Evolutionary conservation across 768 basidiomycete genomes (phyloP), one percentile per base, ranked within the genome.

Genomic region (Auriscalpium vulgare): DNA sequence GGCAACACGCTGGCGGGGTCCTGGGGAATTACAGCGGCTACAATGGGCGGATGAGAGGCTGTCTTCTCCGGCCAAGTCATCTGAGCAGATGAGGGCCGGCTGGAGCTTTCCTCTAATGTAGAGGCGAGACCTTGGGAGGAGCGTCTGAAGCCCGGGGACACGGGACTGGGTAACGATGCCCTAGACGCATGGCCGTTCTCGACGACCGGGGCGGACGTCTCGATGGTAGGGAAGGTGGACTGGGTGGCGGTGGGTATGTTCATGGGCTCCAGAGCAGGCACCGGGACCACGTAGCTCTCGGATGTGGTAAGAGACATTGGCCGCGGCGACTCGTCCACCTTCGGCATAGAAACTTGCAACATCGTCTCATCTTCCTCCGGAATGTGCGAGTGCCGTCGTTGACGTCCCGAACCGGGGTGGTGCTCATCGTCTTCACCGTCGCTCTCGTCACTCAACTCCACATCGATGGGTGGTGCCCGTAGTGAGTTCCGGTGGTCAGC

Each of bases 361-460:
- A 45, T 43, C n/a, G 49, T 21, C 59, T 88, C 88, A 14, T 87
- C 85, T 60, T 87, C 87, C 66, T 90, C 87, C 17, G 80, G 73
- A 23, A 88, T 88, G 59, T 80, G 75, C 14, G 83, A 78, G 62
- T 87, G 82, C 3, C 44, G 51, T 3, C 47, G 45, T 37, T 14
- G 38, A 37, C 29, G 56, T 16, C 47, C 47, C 44, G 50, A 43
- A 5, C 38, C 35, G 16, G 21, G 7, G 35, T 34, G 36, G 53
- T 50, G 43, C 13, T 57, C 63, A 1, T 74, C 80, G 0, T 78
- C 80, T 54, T 87, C 85, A 19, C 77, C 80, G n/a, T 88, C 88
- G 60, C 88, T 88, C 67, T 89, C 87, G 66, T 90, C 89, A 61
- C 87, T 89, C 62, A 88, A 53, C 65, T 90, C 87, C 29, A 86